These are phyloP conservation scores for Colletotrichum sublineola DNA, from an alignment of 2,329 filamentous ascomycete genomes.

Conservation along the genomic window DNA sequence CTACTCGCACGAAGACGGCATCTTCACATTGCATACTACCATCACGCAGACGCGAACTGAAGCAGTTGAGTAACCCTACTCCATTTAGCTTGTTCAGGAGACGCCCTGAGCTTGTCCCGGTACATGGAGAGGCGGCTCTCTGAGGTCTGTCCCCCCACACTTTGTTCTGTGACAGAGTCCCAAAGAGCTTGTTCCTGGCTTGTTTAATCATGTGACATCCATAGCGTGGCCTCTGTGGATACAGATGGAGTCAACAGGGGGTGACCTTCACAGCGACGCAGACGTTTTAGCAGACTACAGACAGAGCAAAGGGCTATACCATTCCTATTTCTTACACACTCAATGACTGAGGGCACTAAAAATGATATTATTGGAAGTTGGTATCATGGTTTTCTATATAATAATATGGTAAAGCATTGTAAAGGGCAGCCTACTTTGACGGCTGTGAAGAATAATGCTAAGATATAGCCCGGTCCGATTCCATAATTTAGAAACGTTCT, in stretches of 20 bases:
- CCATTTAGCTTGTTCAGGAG: no score
- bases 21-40: no score
- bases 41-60: no score
- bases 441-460: neutral
- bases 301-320: neutral
- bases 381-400: neutral
- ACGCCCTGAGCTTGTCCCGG: no score
- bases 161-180: neutral
- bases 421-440: neutral
- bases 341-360: no score
- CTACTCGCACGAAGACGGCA: neutral
- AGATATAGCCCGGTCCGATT: neutral
- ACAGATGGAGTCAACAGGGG: neutral
- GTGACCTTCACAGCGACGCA: neutral
- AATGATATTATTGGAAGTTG: neutral
- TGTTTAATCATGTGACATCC: no score
- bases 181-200: neutral
- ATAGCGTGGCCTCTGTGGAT: neutral
- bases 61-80: no score
- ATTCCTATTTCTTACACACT: neutral
- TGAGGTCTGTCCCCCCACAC: neutral
- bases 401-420: neutral
- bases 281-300: neutral
- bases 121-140: neutral
- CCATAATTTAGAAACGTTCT: neutral